A percentile compares a stretch with the other conserved stretches of the same genome.
Evolutionary conservation across 2,329 filamentous ascomycete species (phyloP).

Genomic region (Penicillium expansum): DNA sequence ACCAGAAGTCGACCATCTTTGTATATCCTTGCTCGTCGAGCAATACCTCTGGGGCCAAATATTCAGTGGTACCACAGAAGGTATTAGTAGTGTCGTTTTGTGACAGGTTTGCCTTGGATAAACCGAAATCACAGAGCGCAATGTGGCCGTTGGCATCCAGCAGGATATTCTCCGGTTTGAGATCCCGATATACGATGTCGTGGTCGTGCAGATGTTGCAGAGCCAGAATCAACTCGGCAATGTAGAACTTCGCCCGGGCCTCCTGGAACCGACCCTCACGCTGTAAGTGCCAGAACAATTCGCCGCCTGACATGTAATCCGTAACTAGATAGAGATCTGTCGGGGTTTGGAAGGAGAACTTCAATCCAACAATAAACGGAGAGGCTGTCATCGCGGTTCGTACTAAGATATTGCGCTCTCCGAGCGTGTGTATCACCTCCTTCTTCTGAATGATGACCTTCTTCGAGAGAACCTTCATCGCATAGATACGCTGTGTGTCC

Average conservation of each 20-base stretch:
- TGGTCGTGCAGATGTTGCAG: conserved; percentile 94
- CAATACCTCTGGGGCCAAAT: conserved; percentile 90
- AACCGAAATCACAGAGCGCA: conserved; percentile 92
- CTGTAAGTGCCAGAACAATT: conserved; percentile 97
- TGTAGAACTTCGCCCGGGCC: conserved; percentile 95
- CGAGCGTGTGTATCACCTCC: conserved; percentile 94
- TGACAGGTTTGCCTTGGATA: conserved; percentile 95
- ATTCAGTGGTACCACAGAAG: conserved; percentile 97
- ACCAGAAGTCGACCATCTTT: conserved; percentile 99
- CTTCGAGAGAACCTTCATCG: conserved; percentile 99
- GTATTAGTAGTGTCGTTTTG: conserved; percentile 98
- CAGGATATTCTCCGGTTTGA: conserved; percentile 97
- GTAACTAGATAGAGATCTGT: conserved; percentile 98
- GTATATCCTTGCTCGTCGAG: conserved; percentile 97
- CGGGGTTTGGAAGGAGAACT: conserved; percentile 97
- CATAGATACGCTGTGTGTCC: conserved; percentile 93
- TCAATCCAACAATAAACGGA: conserved; percentile 94
- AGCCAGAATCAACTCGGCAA: conserved; percentile 92
- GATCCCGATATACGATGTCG: conserved; percentile 94
- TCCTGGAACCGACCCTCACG: conserved; percentile 96
- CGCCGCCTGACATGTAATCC: conserved; percentile 98
- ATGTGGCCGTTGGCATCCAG: conserved; percentile 97
- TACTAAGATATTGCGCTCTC: conserved; percentile 94
- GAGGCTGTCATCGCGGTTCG: conserved; percentile 94
- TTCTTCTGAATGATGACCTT: conserved; percentile 99